Evolutionary conservation across 2,329 filamentous ascomycete species (phyloP), one percentile per base, ranked within the genome.

Genomic region (Fusarium pseudocircinatum): DNA sequence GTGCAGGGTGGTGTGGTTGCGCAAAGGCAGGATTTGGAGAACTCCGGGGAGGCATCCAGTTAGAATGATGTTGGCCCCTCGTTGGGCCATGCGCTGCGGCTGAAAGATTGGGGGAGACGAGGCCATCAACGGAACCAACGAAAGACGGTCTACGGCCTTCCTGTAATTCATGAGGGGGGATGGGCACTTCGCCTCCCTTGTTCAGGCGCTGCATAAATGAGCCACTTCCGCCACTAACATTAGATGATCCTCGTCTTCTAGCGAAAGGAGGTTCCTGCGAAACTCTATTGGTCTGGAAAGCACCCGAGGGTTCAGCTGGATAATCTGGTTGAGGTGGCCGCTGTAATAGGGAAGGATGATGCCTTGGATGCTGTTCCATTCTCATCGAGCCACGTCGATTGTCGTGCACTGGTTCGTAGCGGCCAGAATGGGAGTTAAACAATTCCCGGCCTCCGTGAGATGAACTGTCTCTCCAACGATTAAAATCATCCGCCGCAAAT

Each of bases 401-500:
- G 34, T 97, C 94, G 59, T 89, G 86, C 7, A 95, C 96, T 22
- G 95, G 95, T 80, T 98, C 96, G 76, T 97, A 97, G 57, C 94
- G 92, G 24, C 96, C 96, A 60, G 94, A 97, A 62, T 97, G 93
- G n/a, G 96, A 97, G 80, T 98, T 98, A 84, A 91, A 98, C 0
- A 98, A 86, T 81, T 98, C 95, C 63, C 93, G 88, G 70, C 90
- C 91, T 16, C 88, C 86, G 63, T 88, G 86, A 2, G 85, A 79
- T 40, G 87, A 86, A 10, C 91, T 89, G 70, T 97, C 94, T 77
- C 93, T 89, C 92, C 94, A 97, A 70, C 96, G 89, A 80, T 92
- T 97, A 79, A 98, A 98, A 74, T 97, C 96, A 81, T 98, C 96
- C 0, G 95, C 93, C 11, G 95, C 94, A 72, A 98, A 97, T 80